A percentile compares a stretch with the other conserved stretches of the same genome.
phyloP scores from a whole-genome alignment of 768 basidiomycete genomes.

The Kwoniella sp. region DNA sequence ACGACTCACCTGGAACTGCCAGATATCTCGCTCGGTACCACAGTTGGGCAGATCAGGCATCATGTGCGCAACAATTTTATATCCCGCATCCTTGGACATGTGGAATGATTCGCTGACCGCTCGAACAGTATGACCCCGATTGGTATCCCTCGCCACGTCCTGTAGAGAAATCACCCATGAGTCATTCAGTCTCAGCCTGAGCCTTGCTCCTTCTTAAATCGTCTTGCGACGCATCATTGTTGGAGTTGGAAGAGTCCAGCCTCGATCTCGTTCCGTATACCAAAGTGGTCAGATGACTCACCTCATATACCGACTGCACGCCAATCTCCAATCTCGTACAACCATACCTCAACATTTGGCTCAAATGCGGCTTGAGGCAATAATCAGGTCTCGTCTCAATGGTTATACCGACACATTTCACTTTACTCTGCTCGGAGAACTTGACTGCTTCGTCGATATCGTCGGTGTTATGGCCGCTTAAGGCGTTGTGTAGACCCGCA shows the following conservation, averaged over 20 bases:
- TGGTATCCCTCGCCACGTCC: slow-evolving; percentile 97
- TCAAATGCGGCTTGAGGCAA: slow-evolving; percentile 92
- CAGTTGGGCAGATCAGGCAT: slow-evolving; percentile 99
- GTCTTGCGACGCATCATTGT: no score
- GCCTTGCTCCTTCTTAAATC: neutral
- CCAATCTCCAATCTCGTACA: slow-evolving; percentile 98
- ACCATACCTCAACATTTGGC: slow-evolving; percentile 98
- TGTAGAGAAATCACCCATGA: neutral
- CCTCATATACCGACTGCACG: slow-evolving; percentile 95
- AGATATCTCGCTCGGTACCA: slow-evolving; percentile 92
- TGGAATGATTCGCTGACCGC: slow-evolving; percentile 97
- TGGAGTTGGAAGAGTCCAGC: no score
- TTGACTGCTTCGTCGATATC: slow-evolving; percentile 95
- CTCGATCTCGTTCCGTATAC: no score
- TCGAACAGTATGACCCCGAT: slow-evolving; percentile 96
- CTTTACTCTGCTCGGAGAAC: slow-evolving; percentile 95
- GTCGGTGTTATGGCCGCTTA: slow-evolving; percentile 89
- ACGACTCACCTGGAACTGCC: slow-evolving; percentile 76
- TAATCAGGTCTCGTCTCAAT: slow-evolving; percentile 99
- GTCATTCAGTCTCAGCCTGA: no score
- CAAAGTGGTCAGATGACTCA: slow-evolving; percentile 18
- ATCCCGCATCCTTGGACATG: slow-evolving; percentile 96
- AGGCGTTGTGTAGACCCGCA: slow-evolving; percentile 92
- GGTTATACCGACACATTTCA: slow-evolving; percentile 97
- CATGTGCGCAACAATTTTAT: slow-evolving; percentile 99